phyloP scores from a whole-genome alignment of 2,329 filamentous ascomycete genomes.

The Chrysoporthe deuterocubensis region DNA sequence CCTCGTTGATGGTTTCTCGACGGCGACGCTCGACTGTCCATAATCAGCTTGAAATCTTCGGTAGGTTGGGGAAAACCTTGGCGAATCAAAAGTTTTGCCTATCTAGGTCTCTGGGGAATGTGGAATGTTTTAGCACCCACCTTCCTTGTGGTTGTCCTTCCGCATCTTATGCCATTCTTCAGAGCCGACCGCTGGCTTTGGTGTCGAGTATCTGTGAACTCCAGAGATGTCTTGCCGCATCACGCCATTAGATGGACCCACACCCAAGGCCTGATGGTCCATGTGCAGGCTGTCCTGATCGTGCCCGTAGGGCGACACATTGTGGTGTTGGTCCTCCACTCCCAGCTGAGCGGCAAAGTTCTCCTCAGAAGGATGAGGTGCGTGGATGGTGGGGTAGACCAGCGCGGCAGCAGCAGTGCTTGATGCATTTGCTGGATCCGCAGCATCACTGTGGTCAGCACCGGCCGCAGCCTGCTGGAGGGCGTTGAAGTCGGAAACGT shows the following conservation, averaged over 20 bases:
- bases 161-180: constrained; percentile 98
- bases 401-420: constrained; percentile 64
- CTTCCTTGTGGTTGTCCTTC: constrained; percentile 99
- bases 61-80: neutral
- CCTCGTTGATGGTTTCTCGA: constrained; percentile 97
- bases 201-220: constrained; percentile 45
- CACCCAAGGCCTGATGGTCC: constrained; percentile 21
- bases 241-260: constrained; percentile 27
- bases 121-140: constrained; percentile 51
- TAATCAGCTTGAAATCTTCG: constrained; percentile 29
- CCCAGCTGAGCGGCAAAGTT: constrained; percentile 60
- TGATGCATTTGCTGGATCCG: constrained; percentile 58
- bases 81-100: neutral
- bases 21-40: constrained; percentile 86
- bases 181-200: constrained; percentile 89
- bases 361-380: constrained; percentile 62
- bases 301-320: constrained; percentile 36
- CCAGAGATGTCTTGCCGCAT: constrained; percentile 33
- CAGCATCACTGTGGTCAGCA: constrained; percentile 48
- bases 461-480: constrained; percentile 56
- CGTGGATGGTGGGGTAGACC: constrained; percentile 64
- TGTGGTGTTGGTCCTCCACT: constrained; percentile 43
- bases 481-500: constrained; percentile 59
- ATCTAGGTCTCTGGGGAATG: neutral
- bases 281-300: constrained; percentile 39